Percentiles rank a stretch among this genome's conserved stretches.
Conservation (phyloP, 2,329 filamentous ascomycete genomes). For the Sclerotinia borealis region DNA sequence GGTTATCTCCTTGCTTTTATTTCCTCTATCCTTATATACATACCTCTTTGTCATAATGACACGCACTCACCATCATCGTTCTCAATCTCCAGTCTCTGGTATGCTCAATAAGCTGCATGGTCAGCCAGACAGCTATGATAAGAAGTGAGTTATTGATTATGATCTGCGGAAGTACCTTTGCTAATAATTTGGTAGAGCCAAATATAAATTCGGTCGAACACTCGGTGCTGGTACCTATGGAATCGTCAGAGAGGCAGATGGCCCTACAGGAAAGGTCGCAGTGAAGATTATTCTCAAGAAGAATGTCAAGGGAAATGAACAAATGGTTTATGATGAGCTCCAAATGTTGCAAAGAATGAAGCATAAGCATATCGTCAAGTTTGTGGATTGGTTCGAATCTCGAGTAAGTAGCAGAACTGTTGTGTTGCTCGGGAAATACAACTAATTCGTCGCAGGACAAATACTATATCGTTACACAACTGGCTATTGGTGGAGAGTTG, state of each 20-base stretch:
- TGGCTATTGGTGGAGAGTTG: conserved; percentile 91
- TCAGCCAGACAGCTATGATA: conserved; percentile 97
- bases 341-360: conserved; percentile 85
- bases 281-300: conserved; percentile 99
- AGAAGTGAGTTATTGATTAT: conserved; percentile 60
- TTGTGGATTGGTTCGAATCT: conserved; percentile 98
- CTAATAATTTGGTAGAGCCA: conserved; percentile 50
- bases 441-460: conserved; percentile 64
- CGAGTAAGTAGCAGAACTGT: conserved; percentile 53
- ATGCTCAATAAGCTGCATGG: conserved; percentile 96
- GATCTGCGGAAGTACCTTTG: background rate
- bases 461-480: conserved; percentile 97
- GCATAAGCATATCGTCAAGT: conserved; percentile 93
- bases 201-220: conserved; percentile 88
- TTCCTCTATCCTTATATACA: conserved; percentile 7
- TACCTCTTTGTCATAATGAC: conserved; percentile 8
- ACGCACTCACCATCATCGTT: conserved; percentile 6
- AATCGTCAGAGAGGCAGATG: conserved; percentile 91
- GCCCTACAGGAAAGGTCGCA: conserved; percentile 78
- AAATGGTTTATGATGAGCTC: conserved; percentile 97
- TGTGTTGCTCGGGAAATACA: too few relatives aligned
- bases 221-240: conserved; percentile 97
- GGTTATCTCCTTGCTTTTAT: background rate
- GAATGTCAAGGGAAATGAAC: conserved; percentile 96
- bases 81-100: conserved; percentile 56